phyloP scores from a whole-genome alignment of 192 early-diverging fungal genomes.

The Neocallimastix lanati region DNA sequence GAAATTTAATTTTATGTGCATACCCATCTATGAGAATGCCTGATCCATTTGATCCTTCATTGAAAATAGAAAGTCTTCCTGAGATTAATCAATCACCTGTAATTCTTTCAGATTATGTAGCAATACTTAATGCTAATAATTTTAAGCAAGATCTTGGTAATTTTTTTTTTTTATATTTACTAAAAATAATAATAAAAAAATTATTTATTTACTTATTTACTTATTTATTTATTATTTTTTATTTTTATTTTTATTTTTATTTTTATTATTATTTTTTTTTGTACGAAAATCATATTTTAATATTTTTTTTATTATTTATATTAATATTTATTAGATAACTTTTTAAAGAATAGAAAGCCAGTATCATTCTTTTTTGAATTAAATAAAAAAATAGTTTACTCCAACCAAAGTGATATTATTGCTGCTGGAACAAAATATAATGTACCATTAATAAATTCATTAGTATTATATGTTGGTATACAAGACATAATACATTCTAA shows the following conservation, averaged over 20 bases:
- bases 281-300: too few species aligned
- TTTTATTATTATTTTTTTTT: too few species aligned
- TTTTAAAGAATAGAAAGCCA: conserved; percentile 35
- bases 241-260: too few species aligned
- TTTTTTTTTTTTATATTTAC: background rate
- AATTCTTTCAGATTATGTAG: conserved; percentile 71
- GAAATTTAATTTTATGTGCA: conserved; percentile 91
- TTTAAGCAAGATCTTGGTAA: conserved; percentile 42
- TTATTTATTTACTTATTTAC: too few species aligned
- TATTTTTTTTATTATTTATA: too few species aligned
- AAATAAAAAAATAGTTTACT: conserved; percentile 20
- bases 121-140: conserved; percentile 30
- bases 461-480: conserved; percentile 75
- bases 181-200: too few species aligned
- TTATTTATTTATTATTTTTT: too few species aligned
- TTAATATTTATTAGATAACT: conserved; percentile 24
- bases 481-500: conserved; percentile 38
- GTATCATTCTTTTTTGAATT: conserved; percentile 40
- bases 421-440: conserved; percentile 41
- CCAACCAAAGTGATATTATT: conserved; percentile 6
- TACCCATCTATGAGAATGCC: conserved; percentile 92
- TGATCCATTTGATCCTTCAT: conserved; percentile 87
- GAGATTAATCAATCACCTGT: conserved; percentile 72
- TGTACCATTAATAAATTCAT: conserved; percentile 58
- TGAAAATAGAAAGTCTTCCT: conserved; percentile 77